Percentiles rank a stretch among this genome's conserved stretches.
Conservation (phyloP, 306 rosid species). For the Senna siamea region DNA sequence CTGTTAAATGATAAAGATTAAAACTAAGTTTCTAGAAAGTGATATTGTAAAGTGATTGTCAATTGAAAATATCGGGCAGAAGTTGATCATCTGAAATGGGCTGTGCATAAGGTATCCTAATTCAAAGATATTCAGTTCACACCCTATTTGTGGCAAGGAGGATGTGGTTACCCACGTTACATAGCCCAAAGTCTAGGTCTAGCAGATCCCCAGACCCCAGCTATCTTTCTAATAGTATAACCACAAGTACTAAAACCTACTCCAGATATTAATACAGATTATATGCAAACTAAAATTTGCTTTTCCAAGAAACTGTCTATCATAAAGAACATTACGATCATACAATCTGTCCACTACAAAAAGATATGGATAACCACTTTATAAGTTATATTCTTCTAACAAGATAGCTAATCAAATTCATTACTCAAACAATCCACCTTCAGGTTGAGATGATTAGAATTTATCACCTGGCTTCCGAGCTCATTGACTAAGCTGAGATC, state of each 20-base stretch:
- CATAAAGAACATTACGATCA: not conserved
- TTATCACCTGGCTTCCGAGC: constrained; percentile 90
- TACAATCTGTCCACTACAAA: constrained; percentile 1
- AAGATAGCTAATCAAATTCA: constrained; percentile 13
- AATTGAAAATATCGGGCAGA: not conserved
- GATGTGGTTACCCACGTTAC: no score
- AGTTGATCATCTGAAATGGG: not conserved
- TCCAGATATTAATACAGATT: not conserved
- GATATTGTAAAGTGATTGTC: not conserved
- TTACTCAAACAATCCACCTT: constrained; percentile 5
- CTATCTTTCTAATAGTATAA: not conserved
- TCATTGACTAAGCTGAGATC: constrained; percentile 86
- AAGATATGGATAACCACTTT: not conserved
- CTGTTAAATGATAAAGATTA: constrained; percentile 8
- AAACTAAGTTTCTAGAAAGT: not conserved
- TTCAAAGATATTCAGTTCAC: constrained; percentile 8
- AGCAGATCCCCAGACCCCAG: not conserved
- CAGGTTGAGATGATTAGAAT: constrained; percentile 23
- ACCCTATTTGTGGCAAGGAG: no score
- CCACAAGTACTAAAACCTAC: not conserved
- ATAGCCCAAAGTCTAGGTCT: not conserved
- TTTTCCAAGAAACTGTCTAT: not conserved
- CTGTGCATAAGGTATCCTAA: not conserved
- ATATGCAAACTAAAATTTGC: not conserved
- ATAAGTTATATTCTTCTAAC: not conserved